Evolutionary conservation across 2,329 filamentous ascomycete genomes (phyloP).

Genomic region (Colletotrichum karsti): DNA sequence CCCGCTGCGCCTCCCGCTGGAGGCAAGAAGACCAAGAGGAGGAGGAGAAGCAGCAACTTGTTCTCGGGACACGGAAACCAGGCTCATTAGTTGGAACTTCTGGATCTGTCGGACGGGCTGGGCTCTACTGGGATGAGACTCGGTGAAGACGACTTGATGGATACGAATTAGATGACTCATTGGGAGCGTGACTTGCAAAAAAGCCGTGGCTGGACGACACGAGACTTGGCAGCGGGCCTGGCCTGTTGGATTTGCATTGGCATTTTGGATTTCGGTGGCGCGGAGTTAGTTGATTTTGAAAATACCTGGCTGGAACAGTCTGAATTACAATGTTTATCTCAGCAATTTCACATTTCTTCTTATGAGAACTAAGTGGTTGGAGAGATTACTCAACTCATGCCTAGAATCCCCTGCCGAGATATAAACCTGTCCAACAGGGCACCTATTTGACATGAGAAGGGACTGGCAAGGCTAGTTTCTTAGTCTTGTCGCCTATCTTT

Average conservation of each 20-base stretch:
- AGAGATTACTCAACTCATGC: no score
- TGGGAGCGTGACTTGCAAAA: neutral
- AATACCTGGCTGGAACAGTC: constrained; percentile 25
- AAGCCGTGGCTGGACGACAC: constrained; percentile 8
- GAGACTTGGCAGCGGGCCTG: constrained; percentile 13
- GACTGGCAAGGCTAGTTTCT: no score
- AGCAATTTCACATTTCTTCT: neutral
- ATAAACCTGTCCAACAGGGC: no score
- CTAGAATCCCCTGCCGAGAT: no score
- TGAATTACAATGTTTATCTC: neutral
- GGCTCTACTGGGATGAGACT: neutral
- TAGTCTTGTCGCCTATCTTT: no score
- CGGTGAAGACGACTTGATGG: neutral
- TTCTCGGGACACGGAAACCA: neutral
- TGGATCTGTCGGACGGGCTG: no score
- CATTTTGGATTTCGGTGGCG: neutral
- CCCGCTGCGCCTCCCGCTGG: neutral
- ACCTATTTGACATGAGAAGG: no score
- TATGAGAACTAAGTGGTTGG: neutral
- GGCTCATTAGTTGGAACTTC: neutral
- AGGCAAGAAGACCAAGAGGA: neutral
- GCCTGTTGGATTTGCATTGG: neutral
- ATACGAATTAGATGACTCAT: neutral
- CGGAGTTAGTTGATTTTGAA: neutral
- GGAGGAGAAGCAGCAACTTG: neutral